Evolutionary conservation across 1,284 basidiomycete species (phyloP).

Genomic region (Cutaneotrichosporon cyanovorans): DNA sequence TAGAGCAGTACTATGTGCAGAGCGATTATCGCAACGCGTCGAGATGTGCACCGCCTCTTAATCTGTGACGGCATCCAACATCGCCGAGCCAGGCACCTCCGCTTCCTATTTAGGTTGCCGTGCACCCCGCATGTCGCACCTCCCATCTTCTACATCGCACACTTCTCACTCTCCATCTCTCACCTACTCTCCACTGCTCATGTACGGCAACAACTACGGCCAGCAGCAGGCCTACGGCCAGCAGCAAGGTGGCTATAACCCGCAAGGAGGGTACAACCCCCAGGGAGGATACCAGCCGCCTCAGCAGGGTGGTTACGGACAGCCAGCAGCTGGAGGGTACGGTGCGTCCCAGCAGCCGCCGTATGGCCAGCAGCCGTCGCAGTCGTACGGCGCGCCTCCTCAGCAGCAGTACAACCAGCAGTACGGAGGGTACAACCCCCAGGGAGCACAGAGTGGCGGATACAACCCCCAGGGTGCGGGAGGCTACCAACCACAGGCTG

Average conservation of each 20-base stretch:
- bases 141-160: not conserved
- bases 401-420: constrained; percentile 11
- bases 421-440: constrained; percentile 15
- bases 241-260: no score
- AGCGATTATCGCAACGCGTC: no score
- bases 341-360: constrained; percentile 8
- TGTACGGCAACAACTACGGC: constrained; percentile 13
- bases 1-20: no score
- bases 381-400: constrained; percentile 8
- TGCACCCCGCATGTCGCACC: no score
- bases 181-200: constrained; percentile 1
- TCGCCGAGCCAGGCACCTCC: no score
- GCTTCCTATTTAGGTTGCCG: no score
- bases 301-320: constrained; percentile 5
- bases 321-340: constrained; percentile 1
- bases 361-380: constrained; percentile 17
- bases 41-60: no score
- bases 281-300: no score
- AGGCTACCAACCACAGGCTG: constrained; percentile 9
- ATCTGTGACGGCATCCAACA: no score
- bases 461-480: not conserved
- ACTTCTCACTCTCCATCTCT: no score
- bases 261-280: no score
- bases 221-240: constrained; percentile 6
- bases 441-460: not conserved